A percentile compares a stretch with the other conserved stretches of the same genome.
These are phyloP conservation scores for Thuidium tamariscinum DNA, from an alignment of 225 moss, liverwort and hornwort species.

Conservation along the genomic window DNA sequence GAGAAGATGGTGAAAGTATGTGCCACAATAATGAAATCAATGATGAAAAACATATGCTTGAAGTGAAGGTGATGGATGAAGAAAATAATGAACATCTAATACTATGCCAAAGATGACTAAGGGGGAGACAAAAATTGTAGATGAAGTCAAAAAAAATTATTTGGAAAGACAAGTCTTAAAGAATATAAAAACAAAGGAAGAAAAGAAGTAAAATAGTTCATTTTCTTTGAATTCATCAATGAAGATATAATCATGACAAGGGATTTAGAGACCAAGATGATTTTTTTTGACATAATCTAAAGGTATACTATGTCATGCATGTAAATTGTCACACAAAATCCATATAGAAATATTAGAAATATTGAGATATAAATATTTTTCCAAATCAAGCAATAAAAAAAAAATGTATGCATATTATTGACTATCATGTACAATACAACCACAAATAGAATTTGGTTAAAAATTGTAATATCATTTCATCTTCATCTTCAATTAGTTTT, in stretches of 20 bases:
- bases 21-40: neutral
- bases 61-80: neutral
- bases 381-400: too few species aligned
- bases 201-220: neutral
- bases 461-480: too few species aligned
- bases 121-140: neutral
- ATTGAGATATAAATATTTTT: too few species aligned
- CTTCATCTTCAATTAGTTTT: too few species aligned
- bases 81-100: neutral
- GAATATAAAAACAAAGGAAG: neutral
- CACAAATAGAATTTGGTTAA: neutral
- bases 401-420: neutral
- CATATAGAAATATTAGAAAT: too few species aligned
- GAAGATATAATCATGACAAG: neutral
- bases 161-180: neutral
- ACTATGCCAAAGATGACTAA: neutral
- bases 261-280: too few species aligned
- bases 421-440: neutral
- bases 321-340: too few species aligned
- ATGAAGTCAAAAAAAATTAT: neutral
- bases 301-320: too few species aligned
- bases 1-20: neutral
- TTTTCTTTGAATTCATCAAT: neutral
- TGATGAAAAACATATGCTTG: neutral
- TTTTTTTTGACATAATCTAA: too few species aligned